Evolutionary conservation across 1,139 yeast species (phyloP).

Genomic region (Arxiozyma slooffiae): DNA sequence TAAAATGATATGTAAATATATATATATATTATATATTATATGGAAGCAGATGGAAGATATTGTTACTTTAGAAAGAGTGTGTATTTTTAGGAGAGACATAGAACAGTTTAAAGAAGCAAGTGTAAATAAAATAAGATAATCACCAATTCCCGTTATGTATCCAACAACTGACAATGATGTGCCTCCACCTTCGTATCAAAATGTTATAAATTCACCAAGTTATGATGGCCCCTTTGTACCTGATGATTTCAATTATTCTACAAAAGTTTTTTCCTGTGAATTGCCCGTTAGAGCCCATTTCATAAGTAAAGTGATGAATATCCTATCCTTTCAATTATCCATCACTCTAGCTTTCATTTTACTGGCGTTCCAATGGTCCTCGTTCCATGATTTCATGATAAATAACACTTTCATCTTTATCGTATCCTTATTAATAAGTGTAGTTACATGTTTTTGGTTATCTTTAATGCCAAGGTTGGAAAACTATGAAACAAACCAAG

Average conservation of each 20-base stretch:
- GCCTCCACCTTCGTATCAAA: constrained; percentile 17
- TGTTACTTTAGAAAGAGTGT: too few species aligned
- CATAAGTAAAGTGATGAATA: constrained; percentile 67
- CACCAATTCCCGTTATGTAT: background rate
- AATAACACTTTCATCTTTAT: constrained; percentile 52
- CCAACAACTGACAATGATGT: background rate
- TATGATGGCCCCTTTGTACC: constrained; percentile 32
- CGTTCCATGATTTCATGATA: constrained; percentile 49
- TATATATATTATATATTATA: too few species aligned
- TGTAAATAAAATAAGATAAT: too few species aligned
- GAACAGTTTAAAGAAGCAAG: too few species aligned
- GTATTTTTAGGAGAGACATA: too few species aligned
- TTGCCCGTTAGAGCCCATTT: constrained; percentile 67
- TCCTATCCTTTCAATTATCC: constrained; percentile 55
- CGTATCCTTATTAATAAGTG: constrained; percentile 47
- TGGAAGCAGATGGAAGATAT: too few species aligned
- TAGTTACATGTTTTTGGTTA: constrained; percentile 48
- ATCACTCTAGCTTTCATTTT: constrained; percentile 54
- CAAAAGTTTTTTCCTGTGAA: constrained; percentile 69
- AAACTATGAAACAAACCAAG: constrained; percentile 40
- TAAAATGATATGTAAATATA: too few species aligned
- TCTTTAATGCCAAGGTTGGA: constrained; percentile 49
- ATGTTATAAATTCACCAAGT: constrained; percentile 26
- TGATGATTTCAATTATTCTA: constrained; percentile 80
- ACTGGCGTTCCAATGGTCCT: constrained; percentile 40